Base-by-base conservation (phyloP, 352 stramenopile species). In the Phytopythium delawarense region DNA sequence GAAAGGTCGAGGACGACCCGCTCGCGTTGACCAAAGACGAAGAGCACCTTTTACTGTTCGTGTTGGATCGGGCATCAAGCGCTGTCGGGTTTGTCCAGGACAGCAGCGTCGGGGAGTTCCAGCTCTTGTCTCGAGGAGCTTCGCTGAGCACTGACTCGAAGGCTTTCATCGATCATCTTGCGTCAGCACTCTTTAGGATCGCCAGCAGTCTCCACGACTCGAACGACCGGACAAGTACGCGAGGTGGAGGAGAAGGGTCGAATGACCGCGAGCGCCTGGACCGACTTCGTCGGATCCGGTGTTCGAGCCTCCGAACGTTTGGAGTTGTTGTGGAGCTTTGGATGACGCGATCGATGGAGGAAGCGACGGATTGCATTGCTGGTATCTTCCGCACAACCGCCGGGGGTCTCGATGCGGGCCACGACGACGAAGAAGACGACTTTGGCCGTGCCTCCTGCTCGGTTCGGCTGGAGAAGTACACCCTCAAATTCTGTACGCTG, bases 401-500 rank as follows among this genome's bases (percentile, higher is more conserved):
- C 21, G 51, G 51, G 37, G 30, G 57, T 45, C 18, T 52, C 18
- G 16, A 48, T 66, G 12, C 56, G 59, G 21, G 45, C 18, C 45
- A 39, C 67, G 53, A 23, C 21, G 34, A 59, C 1, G 53, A 59
- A 11, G 67, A 71, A 30, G 64, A 74, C 30, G 63, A 70, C 15
- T 55, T 75, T 16, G 48, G 61, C 18, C 49, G 35, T 34, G 49
- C 59, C 20, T 54, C 54, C 18, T 40, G 48, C 21, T 60, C 51
- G 5, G 59, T 42, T 56, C 63, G 67, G 37, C 57, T 70, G 15
- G 64, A 74, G 37, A 76, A 74, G 40, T 70, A 64, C 37, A 61
- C 60, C 0, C 20, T 57, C 1, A 48, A 74, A 34, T 49, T 80
- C 4, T 62, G 73, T 20, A 63, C 59, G 44, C 57, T 79, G 15